Conservation (phyloP, 2,329 filamentous ascomycete genomes). For the Talaromyces atroroseus region DNA sequence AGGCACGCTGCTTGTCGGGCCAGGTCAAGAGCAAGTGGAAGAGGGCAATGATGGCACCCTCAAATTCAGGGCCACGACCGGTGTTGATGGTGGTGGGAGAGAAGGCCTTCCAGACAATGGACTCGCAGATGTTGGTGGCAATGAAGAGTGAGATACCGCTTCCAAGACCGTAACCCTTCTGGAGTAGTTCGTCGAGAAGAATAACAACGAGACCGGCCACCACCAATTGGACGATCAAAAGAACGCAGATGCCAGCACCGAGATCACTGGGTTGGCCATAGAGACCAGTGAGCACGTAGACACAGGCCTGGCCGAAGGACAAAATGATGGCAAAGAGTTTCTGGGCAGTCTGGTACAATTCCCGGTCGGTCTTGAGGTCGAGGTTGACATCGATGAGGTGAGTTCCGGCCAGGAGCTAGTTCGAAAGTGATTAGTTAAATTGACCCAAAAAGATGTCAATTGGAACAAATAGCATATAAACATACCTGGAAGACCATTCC, state of each 20-base stretch:
- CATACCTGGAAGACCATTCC: slow-evolving; percentile 95
- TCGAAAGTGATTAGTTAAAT: background rate
- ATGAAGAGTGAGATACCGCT: slow-evolving; percentile 99
- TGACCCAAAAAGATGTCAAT: slow-evolving; percentile 13
- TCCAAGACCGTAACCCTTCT: slow-evolving; percentile 98
- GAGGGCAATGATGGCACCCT: slow-evolving; percentile 94
- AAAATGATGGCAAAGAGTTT: slow-evolving; percentile 98
- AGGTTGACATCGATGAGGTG: slow-evolving; percentile 99
- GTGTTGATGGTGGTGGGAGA: slow-evolving; percentile 99
- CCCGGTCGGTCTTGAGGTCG: slow-evolving; percentile 98
- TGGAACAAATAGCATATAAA: background rate
- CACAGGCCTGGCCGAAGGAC: slow-evolving; percentile 93
- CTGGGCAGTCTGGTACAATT: slow-evolving; percentile 99
- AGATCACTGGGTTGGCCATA: slow-evolving; percentile 96
- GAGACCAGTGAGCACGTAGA: slow-evolving; percentile 96
- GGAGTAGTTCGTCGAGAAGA: slow-evolving; percentile 95
- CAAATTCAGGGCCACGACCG: slow-evolving; percentile 96
- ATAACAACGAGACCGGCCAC: slow-evolving; percentile 98
- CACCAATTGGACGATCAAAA: slow-evolving; percentile 95
- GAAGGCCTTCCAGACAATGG: slow-evolving; percentile 99
- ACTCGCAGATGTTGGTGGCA: slow-evolving; percentile 99
- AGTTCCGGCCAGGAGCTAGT: slow-evolving; percentile 84
- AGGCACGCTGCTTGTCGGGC: slow-evolving; percentile 98
- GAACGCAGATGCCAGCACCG: slow-evolving; percentile 94
- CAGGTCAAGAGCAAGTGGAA: slow-evolving; percentile 98